Conservation (phyloP, 305 asterid genomes). For the Fraxinus dipetala region DNA sequence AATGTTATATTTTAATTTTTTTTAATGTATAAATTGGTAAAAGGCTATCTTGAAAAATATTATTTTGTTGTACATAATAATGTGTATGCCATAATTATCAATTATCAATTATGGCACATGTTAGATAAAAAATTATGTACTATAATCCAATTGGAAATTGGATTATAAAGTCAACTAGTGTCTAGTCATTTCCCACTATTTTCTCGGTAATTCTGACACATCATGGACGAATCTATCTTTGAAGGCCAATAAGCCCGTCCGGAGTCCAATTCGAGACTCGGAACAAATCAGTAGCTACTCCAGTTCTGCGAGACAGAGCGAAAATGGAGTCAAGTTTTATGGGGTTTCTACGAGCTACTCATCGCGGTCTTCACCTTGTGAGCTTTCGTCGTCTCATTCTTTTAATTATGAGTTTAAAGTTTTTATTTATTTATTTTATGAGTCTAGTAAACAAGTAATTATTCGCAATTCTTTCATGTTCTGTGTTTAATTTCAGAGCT, state of each 20-base stretch:
- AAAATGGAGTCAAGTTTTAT: background rate
- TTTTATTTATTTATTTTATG: background rate
- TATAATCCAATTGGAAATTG: too few relatives aligned
- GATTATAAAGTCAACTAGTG: too few relatives aligned
- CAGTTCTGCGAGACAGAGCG: background rate
- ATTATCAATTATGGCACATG: too few relatives aligned
- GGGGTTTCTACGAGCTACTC: slow-evolving; percentile 21
- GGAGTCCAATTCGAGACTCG: background rate
- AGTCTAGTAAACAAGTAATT: background rate
- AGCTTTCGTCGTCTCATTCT: background rate
- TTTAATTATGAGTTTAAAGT: background rate
- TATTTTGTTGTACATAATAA: too few relatives aligned
- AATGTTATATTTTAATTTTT: too few relatives aligned
- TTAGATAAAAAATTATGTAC: too few relatives aligned
- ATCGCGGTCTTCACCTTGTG: slow-evolving; percentile 18
- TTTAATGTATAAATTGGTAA: too few relatives aligned
- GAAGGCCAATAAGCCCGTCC: background rate
- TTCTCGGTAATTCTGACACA: too few relatives aligned
- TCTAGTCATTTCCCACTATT: too few relatives aligned
- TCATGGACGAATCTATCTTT: background rate
- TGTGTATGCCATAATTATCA: too few relatives aligned
- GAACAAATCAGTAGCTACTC: background rate
- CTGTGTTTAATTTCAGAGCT: slow-evolving; percentile 20
- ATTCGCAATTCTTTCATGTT: background rate
- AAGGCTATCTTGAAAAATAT: too few relatives aligned